Evolutionary conservation across 2,329 filamentous ascomycete genomes (phyloP), one percentile per base, ranked within the genome.

Genomic region (Exophiala viscosa): DNA sequence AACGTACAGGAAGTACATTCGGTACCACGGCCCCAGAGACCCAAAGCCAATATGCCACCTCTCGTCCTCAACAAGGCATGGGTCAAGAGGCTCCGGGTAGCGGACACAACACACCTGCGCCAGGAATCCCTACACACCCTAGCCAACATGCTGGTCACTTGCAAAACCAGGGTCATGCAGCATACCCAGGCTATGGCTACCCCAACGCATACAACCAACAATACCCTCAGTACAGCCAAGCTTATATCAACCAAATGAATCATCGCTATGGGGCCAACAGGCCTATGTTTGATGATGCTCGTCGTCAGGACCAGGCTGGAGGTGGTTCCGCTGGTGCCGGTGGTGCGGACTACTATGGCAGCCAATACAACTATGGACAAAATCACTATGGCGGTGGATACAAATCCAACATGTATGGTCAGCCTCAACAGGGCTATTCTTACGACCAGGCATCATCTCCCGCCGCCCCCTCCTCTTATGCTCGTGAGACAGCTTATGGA

Each of bases 31-130:
- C 78, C 46, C 76, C 74, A 54, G 83, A 85, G 76, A 82, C 74
- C 70, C 80, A 71, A 73, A 79, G 77, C 63, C 75, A 77, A 52
- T 64, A 73, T 76, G 59, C 86, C 77, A 76, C 81, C 66, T 74
- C 85, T 79, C 90, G 90, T 68, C 84, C 86, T 35, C 88, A 91
- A 68, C 88, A 84, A 68, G 86, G 85, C 62, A 86, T 85, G 65
- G 80, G 73, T 43, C 75, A 78, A 55, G 77, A 83, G 58, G 90
- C 95, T 50, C 88, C 90, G 65, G 90, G 86, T 74, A 96, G 90
- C 68, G 92, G 90, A 40, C 87, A 93, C 69, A 92, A 87, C 64
- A 96, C 91, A 2, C 91, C 92, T 33, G 93, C 95, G 73, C 90
- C 91, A 23, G 79, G 85, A 36, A 70, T 82, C 54, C 78, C 78